phyloP scores from a whole-genome alignment of 2,329 filamentous ascomycete genomes.

The Exophiala viscosa region DNA sequence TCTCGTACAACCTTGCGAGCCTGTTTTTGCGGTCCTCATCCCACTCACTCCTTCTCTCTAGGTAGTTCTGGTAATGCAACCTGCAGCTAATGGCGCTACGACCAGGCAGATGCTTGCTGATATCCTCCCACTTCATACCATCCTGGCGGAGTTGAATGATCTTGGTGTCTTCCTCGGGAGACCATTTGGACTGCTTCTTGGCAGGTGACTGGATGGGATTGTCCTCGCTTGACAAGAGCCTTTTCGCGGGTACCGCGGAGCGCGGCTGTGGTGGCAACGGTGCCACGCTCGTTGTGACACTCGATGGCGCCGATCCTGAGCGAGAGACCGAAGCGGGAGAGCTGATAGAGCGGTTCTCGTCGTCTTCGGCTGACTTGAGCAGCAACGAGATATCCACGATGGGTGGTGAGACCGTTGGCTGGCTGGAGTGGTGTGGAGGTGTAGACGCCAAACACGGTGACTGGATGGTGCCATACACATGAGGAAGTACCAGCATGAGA shows the following conservation, averaged over 20 bases:
- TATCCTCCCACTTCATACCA: conserved; percentile 99
- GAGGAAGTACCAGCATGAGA: neutral
- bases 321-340: conserved; percentile 24
- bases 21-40: conserved; percentile 98
- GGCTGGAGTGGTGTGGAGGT: neutral
- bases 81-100: conserved; percentile 92
- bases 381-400: conserved; percentile 95
- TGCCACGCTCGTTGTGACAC: conserved; percentile 23
- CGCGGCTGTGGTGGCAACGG: conserved; percentile 23
- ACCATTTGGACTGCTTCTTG: conserved; percentile 98
- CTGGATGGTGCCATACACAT: conserved; percentile 14
- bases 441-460: conserved; percentile 1
- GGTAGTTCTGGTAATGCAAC: conserved; percentile 94
- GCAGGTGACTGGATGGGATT: conserved; percentile 60
- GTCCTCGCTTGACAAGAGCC: conserved; percentile 37
- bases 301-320: conserved; percentile 23
- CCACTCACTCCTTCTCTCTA: conserved; percentile 90
- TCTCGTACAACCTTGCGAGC: conserved; percentile 87
- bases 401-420: conserved; percentile 29
- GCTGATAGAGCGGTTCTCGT: conserved; percentile 25
- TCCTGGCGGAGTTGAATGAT: conserved; percentile 87
- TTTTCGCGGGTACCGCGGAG: conserved; percentile 31
- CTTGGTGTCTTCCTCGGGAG: conserved; percentile 82
- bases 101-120: conserved; percentile 83
- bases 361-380: conserved; percentile 57